Evolutionary conservation across 2,329 filamentous ascomycete species (phyloP).

Genomic region (Aspergillus sp.): DNA sequence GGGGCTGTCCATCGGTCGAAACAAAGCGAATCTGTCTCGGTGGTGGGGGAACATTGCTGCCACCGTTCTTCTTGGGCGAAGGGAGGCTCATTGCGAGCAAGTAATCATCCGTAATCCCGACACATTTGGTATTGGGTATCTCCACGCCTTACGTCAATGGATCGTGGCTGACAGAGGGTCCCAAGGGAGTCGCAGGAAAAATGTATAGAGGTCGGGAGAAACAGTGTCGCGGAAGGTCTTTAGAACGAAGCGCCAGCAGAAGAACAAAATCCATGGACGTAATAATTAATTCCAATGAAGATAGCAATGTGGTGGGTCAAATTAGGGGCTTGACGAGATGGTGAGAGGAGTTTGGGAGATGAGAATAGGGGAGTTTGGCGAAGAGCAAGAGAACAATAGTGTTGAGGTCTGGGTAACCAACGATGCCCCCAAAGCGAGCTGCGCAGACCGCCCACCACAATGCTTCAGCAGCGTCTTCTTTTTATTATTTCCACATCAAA

Average conservation of each 20-base stretch:
- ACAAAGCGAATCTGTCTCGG: conserved; percentile 65
- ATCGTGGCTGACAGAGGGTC: conserved; percentile 4
- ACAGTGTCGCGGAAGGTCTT: conserved; percentile 9
- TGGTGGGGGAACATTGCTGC: conserved; percentile 24
- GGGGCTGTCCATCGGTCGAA: conserved; percentile 74
- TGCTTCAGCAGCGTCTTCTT: no score
- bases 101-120: conserved; percentile 27
- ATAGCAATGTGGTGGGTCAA: background rate
- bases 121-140: conserved; percentile 23
- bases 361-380: background rate
- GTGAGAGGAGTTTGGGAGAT: background rate
- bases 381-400: no score
- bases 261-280: conserved; percentile 18
- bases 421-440: no score
- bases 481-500: no score
- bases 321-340: background rate
- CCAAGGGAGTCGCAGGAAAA: conserved; percentile 4
- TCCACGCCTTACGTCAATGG: conserved; percentile 7
- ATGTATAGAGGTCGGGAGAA: conserved; percentile 1
- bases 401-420: no score
- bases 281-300: background rate
- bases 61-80: conserved; percentile 32
- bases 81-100: conserved; percentile 37
- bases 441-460: no score
- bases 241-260: conserved; percentile 10